Base-by-base conservation (phyloP, 164 flowering plant genomes). In the Paratinospora sagittata region DNA sequence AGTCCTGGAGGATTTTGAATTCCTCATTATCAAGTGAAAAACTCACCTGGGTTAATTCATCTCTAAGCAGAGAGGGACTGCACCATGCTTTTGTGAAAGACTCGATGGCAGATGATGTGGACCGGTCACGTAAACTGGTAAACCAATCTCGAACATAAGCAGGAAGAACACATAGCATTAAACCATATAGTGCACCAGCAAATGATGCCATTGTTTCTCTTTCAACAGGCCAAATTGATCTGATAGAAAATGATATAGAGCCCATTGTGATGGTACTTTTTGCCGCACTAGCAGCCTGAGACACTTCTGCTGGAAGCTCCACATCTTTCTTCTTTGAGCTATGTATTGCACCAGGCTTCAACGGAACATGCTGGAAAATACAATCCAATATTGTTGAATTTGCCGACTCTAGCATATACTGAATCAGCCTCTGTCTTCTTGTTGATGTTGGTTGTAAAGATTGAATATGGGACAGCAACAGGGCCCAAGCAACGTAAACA, bases 81-180 rank as follows among this genome's bases (percentile, higher is more conserved):
- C 98, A 96, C 87, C 92, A 93, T 17, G 82, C 3, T 81, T 85
- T 89, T 27, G 99, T 93, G 77, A 93, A 96, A 19, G 75, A 80
- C 69, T 96, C 99, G 70, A 91, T 82, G 2, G 79, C 75, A 72
- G 87, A 72, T 73, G 88, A 91, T 55, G 79, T 63, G 45, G 97
- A 85, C 45, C 94, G 95, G 70, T 93, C 95, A 52, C 97, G 95
- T 70, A 91, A 70, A 63, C 86, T 85, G 72, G 84, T 81, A 75
- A 90, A 93, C 98, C 98, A 93, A 64, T 80, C 90, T 57, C 98
- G 83, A 41, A 93, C 97, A 80, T 90, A 96, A 63, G 98, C 97
- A 70, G 99, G 99, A 65, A 96, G 97, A 77, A 85, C 74, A 70
- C 85, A 78, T 72, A 96, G 91, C 97, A 93, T 90, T 82, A 88